Base-by-base conservation (phyloP, 345 rosid species). In the Odontarrhena argentea region DNA sequence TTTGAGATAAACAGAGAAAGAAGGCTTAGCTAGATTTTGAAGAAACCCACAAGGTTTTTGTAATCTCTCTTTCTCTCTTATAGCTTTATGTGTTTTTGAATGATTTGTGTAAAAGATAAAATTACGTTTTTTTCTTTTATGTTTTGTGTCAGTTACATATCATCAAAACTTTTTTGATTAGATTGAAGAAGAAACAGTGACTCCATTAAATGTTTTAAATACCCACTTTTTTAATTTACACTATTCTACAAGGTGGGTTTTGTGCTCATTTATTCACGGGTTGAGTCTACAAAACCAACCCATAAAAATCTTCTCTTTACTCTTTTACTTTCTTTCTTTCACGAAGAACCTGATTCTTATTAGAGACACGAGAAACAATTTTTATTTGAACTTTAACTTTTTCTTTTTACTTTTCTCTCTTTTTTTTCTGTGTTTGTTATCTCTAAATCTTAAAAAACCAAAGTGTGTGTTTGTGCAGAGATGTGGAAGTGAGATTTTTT, bases 321-420 rank as follows among this genome's bases (percentile, higher is more conserved):
- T 25, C 14, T 25, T 38, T 34, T 25, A 45, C 40, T 2, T 13
- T 50, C 48, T 84, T 80, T 83, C 47, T 74, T 68, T 81, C 84
- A 79, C 78, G 87, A 80, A 84, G 92, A 82, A 85, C 87, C 91
- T 75, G 97, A 87, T 90, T 90, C 94, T 87, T 83, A 77, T 87
- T 83, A 77, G 60, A 53, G 81, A 76, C 86, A 74, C 87, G 87
- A 84, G 86, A 71, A 86, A 74, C 80, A 74, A 77, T 77, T 80
- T 48, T 74, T 65, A 45, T 12, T 44, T 36, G 8, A 12, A 65
- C 68, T 38, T 56, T 68, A 64, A 40, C 55, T 18, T 14, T 43
- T 14, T 43, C 36, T 52, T 53, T 53, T 3, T 54, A 71, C 75
- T 57, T 63, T 71, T 30, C 63, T 59, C 67, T 65, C 49, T 51